Conservation (phyloP, 2,329 filamentous ascomycete genomes). For the Fusarium euwallaceae region DNA sequence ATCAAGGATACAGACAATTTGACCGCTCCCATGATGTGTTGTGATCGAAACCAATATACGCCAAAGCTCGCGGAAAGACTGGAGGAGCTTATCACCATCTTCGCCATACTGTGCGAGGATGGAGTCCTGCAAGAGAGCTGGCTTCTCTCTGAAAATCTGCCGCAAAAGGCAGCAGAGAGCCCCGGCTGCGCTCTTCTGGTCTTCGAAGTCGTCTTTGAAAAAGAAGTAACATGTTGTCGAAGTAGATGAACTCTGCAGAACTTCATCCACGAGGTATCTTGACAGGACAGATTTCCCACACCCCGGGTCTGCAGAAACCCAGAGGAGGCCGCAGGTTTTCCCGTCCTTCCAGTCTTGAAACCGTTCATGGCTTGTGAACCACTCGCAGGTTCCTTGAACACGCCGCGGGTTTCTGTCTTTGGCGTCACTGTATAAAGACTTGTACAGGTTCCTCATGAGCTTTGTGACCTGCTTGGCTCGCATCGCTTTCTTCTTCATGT, state of each 20-base stretch:
- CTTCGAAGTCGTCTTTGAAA: conserved; percentile 58
- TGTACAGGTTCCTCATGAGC: not conserved
- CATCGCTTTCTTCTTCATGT: not conserved
- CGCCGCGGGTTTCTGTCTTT: conserved; percentile 27
- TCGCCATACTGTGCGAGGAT: not conserved
- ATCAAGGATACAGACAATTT: conserved; percentile 37
- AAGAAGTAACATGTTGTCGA: conserved; percentile 58
- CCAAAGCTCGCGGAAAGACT: not conserved
- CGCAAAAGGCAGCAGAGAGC: conserved; percentile 54
- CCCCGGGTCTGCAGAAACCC: conserved; percentile 58
- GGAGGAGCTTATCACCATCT: not conserved
- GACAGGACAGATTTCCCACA: conserved; percentile 60
- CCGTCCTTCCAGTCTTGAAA: conserved; percentile 20
- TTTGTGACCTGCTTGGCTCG: not conserved
- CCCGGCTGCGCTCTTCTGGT: conserved; percentile 47
- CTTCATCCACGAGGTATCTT: conserved; percentile 51
- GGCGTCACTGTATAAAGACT: not conserved
- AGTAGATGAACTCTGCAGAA: conserved; percentile 27
- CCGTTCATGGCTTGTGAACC: conserved; percentile 16
- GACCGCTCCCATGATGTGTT: conserved; percentile 22
- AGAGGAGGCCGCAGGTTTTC: conserved; percentile 8
- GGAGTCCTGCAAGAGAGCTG: not conserved
- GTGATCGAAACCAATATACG: not conserved
- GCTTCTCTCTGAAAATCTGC: conserved; percentile 50
- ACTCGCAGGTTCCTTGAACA: conserved; percentile 24